These are phyloP conservation scores for Monosporascus sp. DNA, from an alignment of 2,329 filamentous ascomycete species.

Conservation along the genomic window DNA sequence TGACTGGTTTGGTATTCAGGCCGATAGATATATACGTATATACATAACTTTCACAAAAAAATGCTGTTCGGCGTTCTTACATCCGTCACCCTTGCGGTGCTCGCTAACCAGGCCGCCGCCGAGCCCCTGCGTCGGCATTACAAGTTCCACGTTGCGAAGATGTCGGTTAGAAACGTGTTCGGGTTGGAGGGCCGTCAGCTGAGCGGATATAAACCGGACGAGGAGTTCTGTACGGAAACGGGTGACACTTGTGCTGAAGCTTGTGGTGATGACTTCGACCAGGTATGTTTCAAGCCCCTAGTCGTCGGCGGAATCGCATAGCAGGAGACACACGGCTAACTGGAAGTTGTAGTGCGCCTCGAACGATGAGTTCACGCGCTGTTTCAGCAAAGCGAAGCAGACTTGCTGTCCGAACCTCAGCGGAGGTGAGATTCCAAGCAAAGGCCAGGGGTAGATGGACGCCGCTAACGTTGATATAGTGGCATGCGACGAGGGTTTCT, in stretches of 20 bases:
- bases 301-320: background rate
- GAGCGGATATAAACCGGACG: constrained; percentile 22
- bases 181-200: constrained; percentile 18
- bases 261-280: constrained; percentile 27
- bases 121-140: constrained; percentile 21
- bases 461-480: constrained; percentile 33
- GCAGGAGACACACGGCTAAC: background rate
- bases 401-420: constrained; percentile 51
- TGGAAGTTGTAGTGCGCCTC: constrained; percentile 15
- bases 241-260: constrained; percentile 28
- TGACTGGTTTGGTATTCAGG: background rate
- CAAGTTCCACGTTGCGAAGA: constrained; percentile 18
- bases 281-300: constrained; percentile 2
- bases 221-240: constrained; percentile 20
- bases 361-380: constrained; percentile 46
- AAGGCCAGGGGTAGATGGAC: background rate
- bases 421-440: constrained; percentile 45
- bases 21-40: background rate
- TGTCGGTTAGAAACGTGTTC: constrained; percentile 21
- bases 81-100: constrained; percentile 15
- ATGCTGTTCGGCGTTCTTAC: constrained; percentile 20
- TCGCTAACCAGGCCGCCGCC: constrained; percentile 18
- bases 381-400: constrained; percentile 50
- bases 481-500: constrained; percentile 57
- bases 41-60: background rate